Evolutionary conservation across 345 rosid species (phyloP), one percentile per base, ranked within the genome.

Genomic region (Hibiscus trionum): DNA sequence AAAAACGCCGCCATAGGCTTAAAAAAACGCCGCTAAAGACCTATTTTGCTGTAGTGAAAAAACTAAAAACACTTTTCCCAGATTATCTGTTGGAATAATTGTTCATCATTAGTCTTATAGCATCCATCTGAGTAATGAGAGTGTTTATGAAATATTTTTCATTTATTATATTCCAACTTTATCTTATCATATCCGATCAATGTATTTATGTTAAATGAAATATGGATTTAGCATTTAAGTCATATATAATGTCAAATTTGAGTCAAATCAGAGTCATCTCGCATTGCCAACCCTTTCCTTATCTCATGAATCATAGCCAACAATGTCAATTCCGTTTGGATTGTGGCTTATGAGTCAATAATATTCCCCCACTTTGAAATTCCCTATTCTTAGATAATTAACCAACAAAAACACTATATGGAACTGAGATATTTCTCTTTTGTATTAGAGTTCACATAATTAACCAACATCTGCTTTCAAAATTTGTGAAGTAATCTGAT

Each of bases 181-280:
- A 53, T 53, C 58, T 0, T 1, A 2, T 46, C 52, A 4, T 3
- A 46, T 46, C 52, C 15, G 16, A 46, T 11, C 52, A 14, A 11
- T 10, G 0, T 19, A 17, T 56, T 55, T 19, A 56, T 9, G 11
- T 19, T 9, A 56, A 56, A 9, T 7, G 4, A 21, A 19, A 21
- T 19, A 56, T 2, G 14, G 12, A 56, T 19, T 21, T 53, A 17
- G 3, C 26, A 56, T 19, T 56, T 1, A 21, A 26, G 17, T 64
- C 52, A n/a, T 1, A 3, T 31, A 12, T 52, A 73, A 59, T 14
- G 53, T 24, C 15, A 53, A 65, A 3, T 57, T 21, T 1, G 9
- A 12, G 44, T 72, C 81, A 70, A 33, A 60, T 77, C 82, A 55
- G 27, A 55, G 46, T 72, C 77, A 61, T 71, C 21, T 73, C 76